Evolutionary conservation across 108 stramenopile species (phyloP).

Genomic region (Cyclotella cryptica): DNA sequence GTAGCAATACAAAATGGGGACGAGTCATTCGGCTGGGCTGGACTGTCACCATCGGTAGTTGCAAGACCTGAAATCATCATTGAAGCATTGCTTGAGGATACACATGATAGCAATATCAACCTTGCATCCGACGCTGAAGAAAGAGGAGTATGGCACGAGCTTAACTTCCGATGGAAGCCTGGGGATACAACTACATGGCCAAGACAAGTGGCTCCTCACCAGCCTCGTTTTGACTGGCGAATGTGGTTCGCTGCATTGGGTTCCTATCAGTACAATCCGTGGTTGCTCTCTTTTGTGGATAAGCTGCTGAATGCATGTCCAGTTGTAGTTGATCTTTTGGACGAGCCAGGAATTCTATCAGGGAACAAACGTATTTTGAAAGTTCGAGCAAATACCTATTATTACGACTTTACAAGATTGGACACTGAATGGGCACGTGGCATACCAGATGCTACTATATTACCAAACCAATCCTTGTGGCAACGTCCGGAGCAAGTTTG

Average conservation of each 20-base stretch:
- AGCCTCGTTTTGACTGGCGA: slow-evolving; percentile 75
- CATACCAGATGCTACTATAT: slow-evolving; percentile 29
- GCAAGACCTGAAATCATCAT: slow-evolving; percentile 70
- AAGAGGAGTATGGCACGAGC: slow-evolving; percentile 57
- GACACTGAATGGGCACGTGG: slow-evolving; percentile 38
- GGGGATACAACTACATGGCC: slow-evolving; percentile 41
- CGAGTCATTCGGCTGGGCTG: slow-evolving; percentile 55
- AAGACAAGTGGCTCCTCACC: slow-evolving; percentile 65
- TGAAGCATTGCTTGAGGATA: slow-evolving; percentile 51
- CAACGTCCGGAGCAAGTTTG: slow-evolving; percentile 20
- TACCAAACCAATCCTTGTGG: slow-evolving; percentile 1
- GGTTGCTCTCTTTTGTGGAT: slow-evolving; percentile 58
- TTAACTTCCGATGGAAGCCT: slow-evolving; percentile 74
- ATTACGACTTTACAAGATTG: slow-evolving; percentile 52
- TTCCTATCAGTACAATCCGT: slow-evolving; percentile 59
- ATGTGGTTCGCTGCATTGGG: slow-evolving; percentile 87
- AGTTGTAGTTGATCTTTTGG: slow-evolving; percentile 47
- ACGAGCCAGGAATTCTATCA: slow-evolving; percentile 31
- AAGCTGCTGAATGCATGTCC: slow-evolving; percentile 52
- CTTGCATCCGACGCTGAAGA: neutral
- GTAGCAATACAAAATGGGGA: neutral
- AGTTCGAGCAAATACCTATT: slow-evolving; percentile 43
- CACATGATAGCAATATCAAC: neutral
- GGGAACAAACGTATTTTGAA: slow-evolving; percentile 20
- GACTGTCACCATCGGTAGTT: slow-evolving; percentile 54